These are phyloP conservation scores for Capronia americana DNA, from an alignment of 2,329 filamentous ascomycete genomes.

Conservation along the genomic window DNA sequence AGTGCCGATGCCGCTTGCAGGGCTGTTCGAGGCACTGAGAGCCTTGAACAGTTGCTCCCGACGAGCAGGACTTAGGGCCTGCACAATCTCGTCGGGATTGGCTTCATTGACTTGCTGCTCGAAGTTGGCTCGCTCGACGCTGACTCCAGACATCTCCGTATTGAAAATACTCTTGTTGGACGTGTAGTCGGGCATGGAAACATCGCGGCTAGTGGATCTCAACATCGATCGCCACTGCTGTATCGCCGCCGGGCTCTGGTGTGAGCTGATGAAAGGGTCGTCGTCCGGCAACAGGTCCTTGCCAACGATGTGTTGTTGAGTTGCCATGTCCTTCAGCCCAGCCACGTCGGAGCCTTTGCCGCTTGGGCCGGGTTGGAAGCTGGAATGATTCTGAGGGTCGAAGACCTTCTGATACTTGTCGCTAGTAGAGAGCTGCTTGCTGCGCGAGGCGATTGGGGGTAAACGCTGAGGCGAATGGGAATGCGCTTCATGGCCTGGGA, in stretches of 20 bases:
- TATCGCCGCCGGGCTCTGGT: conserved; percentile 40
- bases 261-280: conserved; percentile 53
- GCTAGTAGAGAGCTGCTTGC: conserved; percentile 13
- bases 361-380: conserved; percentile 39
- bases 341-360: conserved; percentile 40
- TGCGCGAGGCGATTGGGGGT: conserved; percentile 35
- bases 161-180: conserved; percentile 51
- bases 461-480: conserved; percentile 65
- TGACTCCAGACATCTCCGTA: conserved; percentile 51
- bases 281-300: conserved; percentile 32
- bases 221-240: conserved; percentile 36
- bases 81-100: conserved; percentile 44
- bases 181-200: conserved; percentile 58
- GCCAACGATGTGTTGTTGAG: conserved; percentile 40
- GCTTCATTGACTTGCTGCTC: conserved; percentile 50
- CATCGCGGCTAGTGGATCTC: conserved; percentile 51
- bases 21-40: conserved; percentile 46
- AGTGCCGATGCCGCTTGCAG: conserved; percentile 18
- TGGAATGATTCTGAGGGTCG: conserved; percentile 23
- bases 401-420: conserved; percentile 28
- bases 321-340: conserved; percentile 38
- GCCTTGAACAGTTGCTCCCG: conserved; percentile 44
- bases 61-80: conserved; percentile 34
- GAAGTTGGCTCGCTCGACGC: conserved; percentile 41
- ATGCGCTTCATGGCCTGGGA: conserved; percentile 58